These are phyloP conservation scores for Cryptosporidium tyzzeri DNA, from an alignment of 169 alveolate genomes.

Conservation along the genomic window DNA sequence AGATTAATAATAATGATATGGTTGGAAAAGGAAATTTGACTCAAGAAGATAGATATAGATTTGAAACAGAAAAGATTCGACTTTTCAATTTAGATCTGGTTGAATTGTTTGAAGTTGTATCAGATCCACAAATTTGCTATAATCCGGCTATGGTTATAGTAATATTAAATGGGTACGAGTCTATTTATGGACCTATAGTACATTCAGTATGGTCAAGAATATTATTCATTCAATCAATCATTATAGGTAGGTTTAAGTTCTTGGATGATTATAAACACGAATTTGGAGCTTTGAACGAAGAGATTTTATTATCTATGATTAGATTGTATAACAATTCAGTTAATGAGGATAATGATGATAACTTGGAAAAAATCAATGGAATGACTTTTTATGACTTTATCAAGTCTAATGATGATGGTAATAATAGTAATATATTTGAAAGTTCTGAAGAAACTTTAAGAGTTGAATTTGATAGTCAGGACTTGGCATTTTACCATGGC, in stretches of 20 bases:
- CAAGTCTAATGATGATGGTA: neutral
- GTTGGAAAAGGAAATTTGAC: too few relatives aligned
- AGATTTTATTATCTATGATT: conserved; percentile 11
- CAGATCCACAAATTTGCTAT: conserved; percentile 25
- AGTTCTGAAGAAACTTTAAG: neutral
- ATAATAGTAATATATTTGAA: neutral
- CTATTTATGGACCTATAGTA: conserved; percentile 58
- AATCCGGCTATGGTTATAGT: conserved; percentile 30
- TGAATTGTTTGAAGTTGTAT: conserved; percentile 38
- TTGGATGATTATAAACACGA: conserved; percentile 9
- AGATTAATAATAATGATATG: neutral
- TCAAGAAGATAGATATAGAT: neutral
- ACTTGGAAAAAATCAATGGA: neutral
- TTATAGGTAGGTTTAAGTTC: conserved; percentile 4
- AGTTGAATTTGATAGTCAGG: neutral
- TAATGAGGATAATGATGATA: neutral
- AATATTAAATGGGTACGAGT: conserved; percentile 38
- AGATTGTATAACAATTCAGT: conserved; percentile 22
- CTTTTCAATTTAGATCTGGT: conserved; percentile 15
- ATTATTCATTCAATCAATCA: conserved; percentile 39
- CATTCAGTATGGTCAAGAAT: conserved; percentile 66
- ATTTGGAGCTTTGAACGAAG: conserved; percentile 40
- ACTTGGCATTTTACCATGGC: neutral
- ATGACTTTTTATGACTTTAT: conserved; percentile 16
- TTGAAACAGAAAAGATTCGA: conserved; percentile 25